Percentiles rank a stretch among this genome's conserved stretches.
phyloP scores from a whole-genome alignment of 2,329 filamentous ascomycete species.

The Rutstroemia sp. region DNA sequence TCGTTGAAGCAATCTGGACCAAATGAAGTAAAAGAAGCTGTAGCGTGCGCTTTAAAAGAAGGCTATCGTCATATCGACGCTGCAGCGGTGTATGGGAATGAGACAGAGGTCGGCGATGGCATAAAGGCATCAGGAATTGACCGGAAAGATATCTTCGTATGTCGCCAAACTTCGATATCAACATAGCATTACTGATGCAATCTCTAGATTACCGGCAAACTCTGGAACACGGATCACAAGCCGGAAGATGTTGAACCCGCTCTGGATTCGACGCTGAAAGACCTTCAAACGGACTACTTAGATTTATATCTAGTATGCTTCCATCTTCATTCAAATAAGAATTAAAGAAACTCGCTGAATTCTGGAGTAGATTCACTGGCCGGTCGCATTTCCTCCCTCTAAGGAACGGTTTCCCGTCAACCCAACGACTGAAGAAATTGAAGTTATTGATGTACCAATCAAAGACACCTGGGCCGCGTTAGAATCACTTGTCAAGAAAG shows the following conservation, averaged over 20 bases:
- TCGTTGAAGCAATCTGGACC: conserved; percentile 38
- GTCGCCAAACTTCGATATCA: not conserved
- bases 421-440: conserved; percentile 12
- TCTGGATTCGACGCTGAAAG: conserved; percentile 65
- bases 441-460: conserved; percentile 17
- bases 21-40: conserved; percentile 34
- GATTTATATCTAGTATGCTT: conserved; percentile 56
- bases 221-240: conserved; percentile 69
- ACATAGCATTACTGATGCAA: not conserved
- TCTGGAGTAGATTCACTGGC: conserved; percentile 60
- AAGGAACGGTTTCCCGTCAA: conserved; percentile 14
- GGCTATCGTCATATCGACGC: conserved; percentile 47
- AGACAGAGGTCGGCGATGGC: conserved; percentile 74
- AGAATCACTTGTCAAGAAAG: conserved; percentile 33
- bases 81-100: conserved; percentile 73
- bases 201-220: conserved; percentile 56
- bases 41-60: conserved; percentile 33
- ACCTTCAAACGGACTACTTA: conserved; percentile 70
- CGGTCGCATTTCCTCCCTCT: conserved; percentile 42
- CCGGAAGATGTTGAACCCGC: conserved; percentile 59
- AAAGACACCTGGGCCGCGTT: conserved; percentile 35
- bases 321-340: not conserved
- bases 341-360: too few relatives aligned
- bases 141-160: conserved; percentile 50
- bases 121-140: conserved; percentile 61